Percentiles rank a stretch among this genome's conserved stretches.
phyloP scores from a whole-genome alignment of 306 rosid genomes.

The Fagus crenata region DNA sequence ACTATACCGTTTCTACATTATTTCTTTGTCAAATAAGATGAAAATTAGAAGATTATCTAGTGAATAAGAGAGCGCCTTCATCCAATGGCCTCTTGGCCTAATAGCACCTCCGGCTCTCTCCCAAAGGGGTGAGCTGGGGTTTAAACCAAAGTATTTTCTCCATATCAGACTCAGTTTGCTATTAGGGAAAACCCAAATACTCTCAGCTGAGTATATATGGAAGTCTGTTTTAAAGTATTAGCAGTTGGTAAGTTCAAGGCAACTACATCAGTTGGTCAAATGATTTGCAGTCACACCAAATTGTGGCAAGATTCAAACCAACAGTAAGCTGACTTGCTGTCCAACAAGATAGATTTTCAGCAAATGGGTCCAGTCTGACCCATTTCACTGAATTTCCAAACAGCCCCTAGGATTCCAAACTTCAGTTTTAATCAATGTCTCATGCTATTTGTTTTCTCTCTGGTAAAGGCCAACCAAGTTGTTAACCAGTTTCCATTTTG shows the following conservation, averaged over 20 bases:
- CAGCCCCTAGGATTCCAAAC: background rate
- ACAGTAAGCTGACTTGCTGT: background rate
- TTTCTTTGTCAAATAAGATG: no score
- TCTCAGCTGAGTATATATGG: background rate
- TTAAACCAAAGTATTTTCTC: background rate
- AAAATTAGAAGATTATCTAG: background rate
- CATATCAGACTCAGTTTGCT: background rate
- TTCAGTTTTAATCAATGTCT: background rate
- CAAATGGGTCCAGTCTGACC: background rate
- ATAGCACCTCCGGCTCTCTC: no score
- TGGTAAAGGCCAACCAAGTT: background rate
- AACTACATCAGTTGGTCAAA: background rate
- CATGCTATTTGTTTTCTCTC: background rate
- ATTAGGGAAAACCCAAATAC: background rate
- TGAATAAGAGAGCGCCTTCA: background rate
- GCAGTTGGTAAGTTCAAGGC: no score
- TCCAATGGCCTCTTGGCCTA: no score
- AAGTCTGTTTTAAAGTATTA: background rate
- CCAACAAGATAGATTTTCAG: background rate
- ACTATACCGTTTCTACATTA: no score
- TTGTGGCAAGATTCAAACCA: background rate
- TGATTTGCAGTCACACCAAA: background rate
- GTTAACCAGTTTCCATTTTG: slow-evolving; percentile 1
- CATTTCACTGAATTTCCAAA: background rate
- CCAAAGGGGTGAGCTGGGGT: background rate